Evolutionary conservation across 257 asterid genomes (phyloP), one percentile per base, ranked within the genome.

Genomic region (Ilex asprella): DNA sequence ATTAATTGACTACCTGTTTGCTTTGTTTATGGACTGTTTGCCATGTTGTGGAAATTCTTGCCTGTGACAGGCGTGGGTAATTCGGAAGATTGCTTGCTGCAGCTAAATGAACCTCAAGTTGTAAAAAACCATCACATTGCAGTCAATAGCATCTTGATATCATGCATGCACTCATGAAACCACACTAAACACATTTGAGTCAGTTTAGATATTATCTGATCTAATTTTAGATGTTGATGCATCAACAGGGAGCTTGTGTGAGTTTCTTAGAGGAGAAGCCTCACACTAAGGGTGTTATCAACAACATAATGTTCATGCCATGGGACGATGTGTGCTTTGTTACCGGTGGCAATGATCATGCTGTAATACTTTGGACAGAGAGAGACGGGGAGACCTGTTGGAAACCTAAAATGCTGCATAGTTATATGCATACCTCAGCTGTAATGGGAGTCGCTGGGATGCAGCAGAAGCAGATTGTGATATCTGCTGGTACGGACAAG

Each of bases 341-440:
- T 31, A 93, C 99, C 39, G 94, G 91, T 55, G 99, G 99, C 54
- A 81, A 90, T 61, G 99, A 93, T 75, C 99, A 93, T 63, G 95
- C 86, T 29, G 96, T 89, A 31, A 39, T 87, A 74, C 81, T 87
- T 44, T 93, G 99, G 99, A 70, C 78, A 1, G 83, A 89, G 67
- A 84, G 75, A 67, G 87, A 73, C 39, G 84, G 74, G 31, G 88
- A 82, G 54, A 73, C 75, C 76, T 70, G 71, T 51, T 93, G 97
- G 97, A 85, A 78, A 70, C 80, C 85, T 58, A 78, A 70, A 62
- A 2, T 78, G 21, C 58, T 93, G 76, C 97, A 89, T 71, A 80
- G 67, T 66, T 58, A 61, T 49, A 12, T 51, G 63, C 99, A 93
- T 73, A 69, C 97, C 63, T 87, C 97, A 72, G 95, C 97, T 58